Base-by-base conservation (phyloP, 345 rosid species). In the Nasturtium officinale region DNA sequence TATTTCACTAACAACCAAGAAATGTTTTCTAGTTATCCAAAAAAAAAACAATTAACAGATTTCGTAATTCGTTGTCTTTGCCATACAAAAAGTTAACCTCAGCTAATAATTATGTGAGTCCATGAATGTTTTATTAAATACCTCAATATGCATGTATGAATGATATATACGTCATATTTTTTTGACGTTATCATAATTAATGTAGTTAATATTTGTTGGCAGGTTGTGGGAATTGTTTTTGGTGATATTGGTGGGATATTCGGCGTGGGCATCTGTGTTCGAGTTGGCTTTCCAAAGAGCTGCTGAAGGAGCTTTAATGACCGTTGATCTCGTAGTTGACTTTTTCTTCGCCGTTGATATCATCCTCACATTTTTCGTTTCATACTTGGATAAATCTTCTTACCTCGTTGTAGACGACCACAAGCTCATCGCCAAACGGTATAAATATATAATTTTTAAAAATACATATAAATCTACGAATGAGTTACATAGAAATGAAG, bases 181-280 rank as follows among this genome's bases (percentile, higher is more conserved):
- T 23, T 1, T 23, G 25, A 23, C 25, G 25, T 23, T 23, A 23
- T 23, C 25, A 23, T 2, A 23, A 23, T 23, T 23, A 23, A 13
- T 42, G 13, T 37, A 37, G 13, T 9, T 37, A 37, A 37, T 37
- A 37, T 9, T 38, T 50, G 6, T 21, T 29, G 62, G 85, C 72
- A 91, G 98, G 71, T 77, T 74, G 81, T 91, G 99, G 99, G 91
- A 91, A 58, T 79, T 93, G 9, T 83, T 84, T 57, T 82, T 95
- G 23, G 96, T 91, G 71, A 72, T 73, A 16, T 71, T 95, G 65
- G 96, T 91, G 65, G 74, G 85, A 0, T 91, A 95, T 85, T 89
- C 96, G 0, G 90, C 96, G n/a, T 95, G 99, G 99, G 89, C 90
- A 48, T 86, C 97, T 15, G 80, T 84, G 1, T 95, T 95, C 30